Base-by-base conservation (phyloP, 2,329 filamentous ascomycete species). In the Ploettnerulaceae sp. region DNA sequence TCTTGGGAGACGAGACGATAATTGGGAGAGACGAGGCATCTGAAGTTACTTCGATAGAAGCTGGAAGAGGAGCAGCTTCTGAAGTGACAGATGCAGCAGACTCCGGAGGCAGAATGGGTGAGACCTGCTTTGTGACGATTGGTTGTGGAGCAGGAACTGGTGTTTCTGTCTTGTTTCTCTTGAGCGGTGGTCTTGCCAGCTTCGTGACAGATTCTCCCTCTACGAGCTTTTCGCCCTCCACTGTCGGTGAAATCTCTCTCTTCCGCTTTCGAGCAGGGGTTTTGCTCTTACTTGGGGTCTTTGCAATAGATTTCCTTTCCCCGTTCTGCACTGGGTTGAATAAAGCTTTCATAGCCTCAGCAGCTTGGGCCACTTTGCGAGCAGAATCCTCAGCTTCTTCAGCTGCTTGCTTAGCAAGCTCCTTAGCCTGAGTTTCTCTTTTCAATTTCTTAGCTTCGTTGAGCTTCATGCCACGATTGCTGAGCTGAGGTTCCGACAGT, bases 381-480 rank as follows among this genome's bases (percentile, higher is more conserved):
- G 72, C 73, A 7, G 75, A 76, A 55, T 76, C 73, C 58, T 78
- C 75, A 12, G 79, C 79, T 59, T 82, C 79, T 52, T 82, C 77
- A 1, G 76, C 79, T 1, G 79, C 79, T 55, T 75, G 69, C 54
- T 78, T 78, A 9, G 76, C 78, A 54, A 81, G 66, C 5, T 78
- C 76, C 63, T 86, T 87, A 8, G 84, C 67, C 61, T 85, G 86
- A 66, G 87, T 89, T 2, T 86, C 81, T 5, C 75, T 76, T 64
- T 86, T 87, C n/a, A 84, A 66, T 63, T 86, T 89, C 68, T 89
- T 89, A 0, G 85, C 81, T 57, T 87, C 84, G 60, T 89, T 89
- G 18, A 89, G 71, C 60, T 86, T 84, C 80, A 89, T 86, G 7
- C 85, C 84, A 41, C 84, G 75, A 63, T 88, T 85, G 60, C 80